These are phyloP conservation scores for Straminergon stramineum DNA, from an alignment of 225 moss, liverwort and hornwort genomes.

Conservation along the genomic window DNA sequence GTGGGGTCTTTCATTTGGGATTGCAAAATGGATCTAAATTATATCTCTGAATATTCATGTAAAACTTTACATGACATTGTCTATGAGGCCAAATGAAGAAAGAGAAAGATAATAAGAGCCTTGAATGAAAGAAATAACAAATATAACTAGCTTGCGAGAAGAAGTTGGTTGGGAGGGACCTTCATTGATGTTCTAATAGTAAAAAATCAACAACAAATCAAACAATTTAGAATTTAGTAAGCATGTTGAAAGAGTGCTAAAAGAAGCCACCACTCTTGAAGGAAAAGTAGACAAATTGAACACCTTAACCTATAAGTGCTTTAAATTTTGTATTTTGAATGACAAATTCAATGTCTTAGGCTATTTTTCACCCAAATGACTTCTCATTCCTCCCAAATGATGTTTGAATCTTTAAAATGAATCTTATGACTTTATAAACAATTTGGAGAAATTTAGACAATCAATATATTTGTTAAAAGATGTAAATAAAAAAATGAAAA, in stretches of 20 bases:
- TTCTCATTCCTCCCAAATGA: background rate
- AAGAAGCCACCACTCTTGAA: no score
- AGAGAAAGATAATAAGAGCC: background rate
- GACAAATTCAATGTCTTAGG: background rate
- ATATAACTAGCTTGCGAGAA: rapidly evolving
- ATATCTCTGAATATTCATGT: background rate
- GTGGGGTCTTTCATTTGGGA: background rate
- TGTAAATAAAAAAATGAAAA: background rate
- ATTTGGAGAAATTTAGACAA: background rate
- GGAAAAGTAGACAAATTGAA: background rate
- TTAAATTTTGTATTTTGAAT: background rate
- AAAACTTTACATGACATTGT: rapidly evolving
- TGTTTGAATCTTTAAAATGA: background rate
- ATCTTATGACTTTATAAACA: background rate
- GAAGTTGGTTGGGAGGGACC: background rate
- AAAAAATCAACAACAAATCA: background rate
- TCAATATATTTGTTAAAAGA: background rate
- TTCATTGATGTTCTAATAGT: background rate
- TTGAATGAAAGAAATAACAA: background rate
- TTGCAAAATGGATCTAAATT: background rate
- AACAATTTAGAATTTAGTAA: background rate
- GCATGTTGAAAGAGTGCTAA: rapidly evolving
- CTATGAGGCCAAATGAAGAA: background rate
- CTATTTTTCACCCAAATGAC: background rate
- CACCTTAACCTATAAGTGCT: no score